Evolutionary conservation across 2,329 filamentous ascomycete genomes (phyloP).

Genomic region (Esteya vermicola): DNA sequence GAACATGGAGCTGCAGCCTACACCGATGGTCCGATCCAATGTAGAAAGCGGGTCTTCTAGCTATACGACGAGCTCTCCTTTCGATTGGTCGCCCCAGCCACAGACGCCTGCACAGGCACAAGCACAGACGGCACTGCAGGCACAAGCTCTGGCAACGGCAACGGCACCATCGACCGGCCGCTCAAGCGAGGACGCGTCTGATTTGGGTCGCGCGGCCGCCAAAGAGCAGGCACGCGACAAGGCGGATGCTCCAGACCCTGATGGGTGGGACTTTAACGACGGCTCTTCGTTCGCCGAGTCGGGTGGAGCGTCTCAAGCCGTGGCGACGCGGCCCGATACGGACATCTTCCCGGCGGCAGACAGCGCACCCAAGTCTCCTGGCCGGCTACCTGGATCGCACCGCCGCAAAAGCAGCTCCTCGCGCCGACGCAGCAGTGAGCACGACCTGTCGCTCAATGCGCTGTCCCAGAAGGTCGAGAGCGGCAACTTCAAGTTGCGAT

Average conservation of each 20-base stretch:
- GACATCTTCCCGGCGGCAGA: slow-evolving; percentile 70
- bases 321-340: slow-evolving; percentile 60
- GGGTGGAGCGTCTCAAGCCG: slow-evolving; percentile 21
- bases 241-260: slow-evolving; percentile 34
- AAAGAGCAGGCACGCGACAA: slow-evolving; percentile 32
- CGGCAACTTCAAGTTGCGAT: slow-evolving; percentile 79
- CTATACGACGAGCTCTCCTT: slow-evolving; percentile 16
- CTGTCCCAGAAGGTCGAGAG: slow-evolving; percentile 48
- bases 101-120: neutral
- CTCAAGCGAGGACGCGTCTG: neutral
- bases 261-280: slow-evolving; percentile 92
- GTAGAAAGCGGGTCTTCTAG: slow-evolving; percentile 25
- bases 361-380: slow-evolving; percentile 67
- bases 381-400: slow-evolving; percentile 52
- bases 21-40: slow-evolving; percentile 38
- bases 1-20: slow-evolving; percentile 25
- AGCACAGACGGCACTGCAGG: no score
- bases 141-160: no score
- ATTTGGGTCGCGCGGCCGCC: no score
- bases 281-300: slow-evolving; percentile 45
- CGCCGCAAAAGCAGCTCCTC: slow-evolving; percentile 70
- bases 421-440: slow-evolving; percentile 55
- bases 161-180: neutral
- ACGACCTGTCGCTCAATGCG: slow-evolving; percentile 38
- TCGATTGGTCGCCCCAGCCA: slow-evolving; percentile 17